Conservation (phyloP, 1,139 yeast species). For the Suhomyces taliae region DNA sequence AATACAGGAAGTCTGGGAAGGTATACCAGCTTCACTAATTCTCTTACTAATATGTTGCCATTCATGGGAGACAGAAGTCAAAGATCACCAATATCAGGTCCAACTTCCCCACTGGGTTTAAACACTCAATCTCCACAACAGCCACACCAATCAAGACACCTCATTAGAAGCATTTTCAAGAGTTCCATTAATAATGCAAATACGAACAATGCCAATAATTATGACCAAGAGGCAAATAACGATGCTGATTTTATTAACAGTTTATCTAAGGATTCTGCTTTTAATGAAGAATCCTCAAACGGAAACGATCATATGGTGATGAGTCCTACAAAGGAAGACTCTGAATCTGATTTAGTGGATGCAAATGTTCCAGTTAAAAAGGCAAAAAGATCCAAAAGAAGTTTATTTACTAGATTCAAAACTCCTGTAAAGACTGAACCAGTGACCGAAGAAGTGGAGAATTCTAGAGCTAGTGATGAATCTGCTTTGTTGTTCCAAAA, state of each 20-base stretch:
- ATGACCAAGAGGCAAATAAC: conserved; percentile 4
- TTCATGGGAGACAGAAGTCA: conserved; percentile 44
- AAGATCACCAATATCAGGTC: conserved; percentile 24
- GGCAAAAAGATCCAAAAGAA: conserved; percentile 34
- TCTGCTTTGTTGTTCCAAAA: conserved; percentile 1
- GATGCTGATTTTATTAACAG: not conserved
- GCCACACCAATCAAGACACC: conserved; percentile 31
- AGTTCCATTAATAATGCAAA: conserved; percentile 11
- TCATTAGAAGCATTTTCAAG: conserved; percentile 46
- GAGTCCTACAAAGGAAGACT: conserved; percentile 9
- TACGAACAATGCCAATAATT: conserved; percentile 5
- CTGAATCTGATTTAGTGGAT: conserved; percentile 5
- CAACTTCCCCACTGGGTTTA: conserved; percentile 13
- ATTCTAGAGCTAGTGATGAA: conserved; percentile 6
- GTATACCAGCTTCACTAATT: conserved; percentile 38
- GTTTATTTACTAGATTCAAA: conserved; percentile 45
- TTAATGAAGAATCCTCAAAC: not conserved
- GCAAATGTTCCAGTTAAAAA: conserved; percentile 22
- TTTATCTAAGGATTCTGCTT: not conserved
- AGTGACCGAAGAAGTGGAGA: conserved; percentile 9
- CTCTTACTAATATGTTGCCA: conserved; percentile 44
- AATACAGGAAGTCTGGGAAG: conserved; percentile 21
- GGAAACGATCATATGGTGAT: conserved; percentile 5
- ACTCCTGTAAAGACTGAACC: conserved; percentile 28
- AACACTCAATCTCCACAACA: conserved; percentile 9